phyloP scores from a whole-genome alignment of 2,329 filamentous ascomycete genomes.

The Sphaceloma murrayae region DNA sequence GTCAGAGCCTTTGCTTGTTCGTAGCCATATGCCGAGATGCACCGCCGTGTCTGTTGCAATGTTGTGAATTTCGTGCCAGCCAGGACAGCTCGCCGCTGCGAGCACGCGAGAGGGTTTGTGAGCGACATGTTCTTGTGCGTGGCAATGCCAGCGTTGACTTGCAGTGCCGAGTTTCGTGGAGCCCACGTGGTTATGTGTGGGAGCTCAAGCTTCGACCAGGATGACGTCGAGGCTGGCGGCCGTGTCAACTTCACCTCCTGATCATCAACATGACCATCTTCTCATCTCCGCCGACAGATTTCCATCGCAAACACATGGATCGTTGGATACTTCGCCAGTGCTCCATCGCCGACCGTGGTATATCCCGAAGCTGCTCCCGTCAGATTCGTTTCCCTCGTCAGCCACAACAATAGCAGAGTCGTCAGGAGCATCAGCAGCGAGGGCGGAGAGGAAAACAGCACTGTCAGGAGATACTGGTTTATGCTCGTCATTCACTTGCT shows the following conservation, averaged over 20 bases:
- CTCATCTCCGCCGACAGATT: neutral
- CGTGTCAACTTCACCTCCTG: neutral
- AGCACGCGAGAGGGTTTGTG: neutral
- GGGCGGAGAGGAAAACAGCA: too few species aligned
- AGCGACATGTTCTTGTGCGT: slow-evolving; percentile 3
- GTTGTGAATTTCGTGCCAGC: neutral
- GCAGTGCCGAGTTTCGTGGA: neutral
- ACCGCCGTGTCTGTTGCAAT: slow-evolving; percentile 25
- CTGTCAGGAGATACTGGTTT: too few species aligned
- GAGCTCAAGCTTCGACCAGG: neutral
- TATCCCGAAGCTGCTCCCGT: too few species aligned
- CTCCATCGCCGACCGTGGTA: too few species aligned
- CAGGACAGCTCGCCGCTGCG: neutral
- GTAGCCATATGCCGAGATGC: slow-evolving; percentile 61
- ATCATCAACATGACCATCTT: neutral
- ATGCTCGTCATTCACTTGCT: too few species aligned
- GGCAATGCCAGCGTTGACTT: too few species aligned
- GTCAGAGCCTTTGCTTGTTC: slow-evolving; percentile 76
- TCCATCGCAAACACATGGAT: too few species aligned
- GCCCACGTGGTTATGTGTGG: slow-evolving; percentile 12
- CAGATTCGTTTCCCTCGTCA: too few species aligned
- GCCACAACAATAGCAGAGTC: too few species aligned
- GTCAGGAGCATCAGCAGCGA: too few species aligned
- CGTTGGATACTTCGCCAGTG: too few species aligned
- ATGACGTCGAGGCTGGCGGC: slow-evolving; percentile 6